Evolutionary conservation across 768 basidiomycete species (phyloP).

Genomic region (Mycena alexandri): DNA sequence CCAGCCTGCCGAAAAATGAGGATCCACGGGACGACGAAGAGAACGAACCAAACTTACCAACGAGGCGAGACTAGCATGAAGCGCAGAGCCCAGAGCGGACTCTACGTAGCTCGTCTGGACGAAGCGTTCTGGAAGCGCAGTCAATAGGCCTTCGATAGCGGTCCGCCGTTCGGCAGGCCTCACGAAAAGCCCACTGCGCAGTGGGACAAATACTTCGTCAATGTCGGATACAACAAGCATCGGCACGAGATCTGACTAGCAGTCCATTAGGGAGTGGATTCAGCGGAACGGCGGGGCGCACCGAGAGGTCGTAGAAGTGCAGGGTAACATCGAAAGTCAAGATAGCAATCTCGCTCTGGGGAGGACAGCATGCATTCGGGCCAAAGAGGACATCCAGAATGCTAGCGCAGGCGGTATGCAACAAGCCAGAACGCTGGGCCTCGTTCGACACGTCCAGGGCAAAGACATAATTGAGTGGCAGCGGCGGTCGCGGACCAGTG

Average conservation of each 20-base stretch:
- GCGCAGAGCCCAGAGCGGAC: conserved; percentile 83
- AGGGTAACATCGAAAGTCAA: conserved; percentile 84
- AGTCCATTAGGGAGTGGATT: conserved; percentile 33
- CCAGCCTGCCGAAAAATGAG: conserved; percentile 57
- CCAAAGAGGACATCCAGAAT: conserved; percentile 78
- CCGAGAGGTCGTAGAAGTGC: conserved; percentile 92
- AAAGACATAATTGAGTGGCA: conserved; percentile 84
- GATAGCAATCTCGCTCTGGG: conserved; percentile 74
- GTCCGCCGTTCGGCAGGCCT: conserved; percentile 75
- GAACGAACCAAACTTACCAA: conserved; percentile 62
- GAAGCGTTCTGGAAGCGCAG: conserved; percentile 73
- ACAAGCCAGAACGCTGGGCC: conserved; percentile 76
- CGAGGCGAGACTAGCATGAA: conserved; percentile 78
- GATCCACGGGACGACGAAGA: conserved; percentile 25
- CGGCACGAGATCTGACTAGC: conserved; percentile 62
- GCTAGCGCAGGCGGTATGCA: conserved; percentile 72
- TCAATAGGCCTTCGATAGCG: conserved; percentile 76
- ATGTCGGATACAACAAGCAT: conserved; percentile 91
- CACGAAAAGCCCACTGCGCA: conserved; percentile 80
- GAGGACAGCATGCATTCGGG: conserved; percentile 64
- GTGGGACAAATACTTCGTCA: conserved; percentile 92
- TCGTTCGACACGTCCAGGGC: conserved; percentile 86
- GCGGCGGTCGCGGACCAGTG: conserved; percentile 63
- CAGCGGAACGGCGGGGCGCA: conserved; percentile 54
- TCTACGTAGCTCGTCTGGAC: conserved; percentile 60